Conservation (phyloP, 1,284 basidiomycete genomes). For the Tremellales sp. region DNA sequence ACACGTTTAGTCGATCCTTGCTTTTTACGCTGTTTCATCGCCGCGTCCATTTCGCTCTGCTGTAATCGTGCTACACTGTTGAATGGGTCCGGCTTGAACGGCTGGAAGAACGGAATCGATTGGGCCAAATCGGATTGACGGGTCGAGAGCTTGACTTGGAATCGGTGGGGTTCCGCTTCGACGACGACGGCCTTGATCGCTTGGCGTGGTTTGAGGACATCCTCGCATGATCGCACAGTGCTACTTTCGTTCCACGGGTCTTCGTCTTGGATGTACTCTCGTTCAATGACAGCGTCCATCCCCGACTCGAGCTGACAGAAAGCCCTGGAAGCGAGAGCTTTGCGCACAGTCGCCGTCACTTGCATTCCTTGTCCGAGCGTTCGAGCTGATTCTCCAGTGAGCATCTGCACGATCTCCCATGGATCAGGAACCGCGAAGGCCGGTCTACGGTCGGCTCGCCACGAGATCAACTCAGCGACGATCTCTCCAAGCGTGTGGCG, state of each 20-base stretch:
- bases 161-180: constrained; percentile 60
- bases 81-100: constrained; percentile 37
- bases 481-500: constrained; percentile 84
- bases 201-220: constrained; percentile 66
- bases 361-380: constrained; percentile 77
- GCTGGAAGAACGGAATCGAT: constrained; percentile 33
- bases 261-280: constrained; percentile 59
- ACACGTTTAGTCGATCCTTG: constrained; percentile 73
- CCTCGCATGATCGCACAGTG: constrained; percentile 49
- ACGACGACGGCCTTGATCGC: constrained; percentile 78
- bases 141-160: constrained; percentile 73
- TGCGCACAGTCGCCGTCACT: constrained; percentile 67
- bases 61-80: constrained; percentile 51
- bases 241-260: constrained; percentile 24
- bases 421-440: constrained; percentile 64
- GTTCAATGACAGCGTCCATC: constrained; percentile 75
- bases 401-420: constrained; percentile 89
- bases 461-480: constrained; percentile 78
- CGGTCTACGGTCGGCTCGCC: constrained; percentile 74
- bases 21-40: constrained; percentile 76
- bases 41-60: constrained; percentile 68
- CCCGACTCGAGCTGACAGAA: constrained; percentile 72
- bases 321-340: constrained; percentile 27
- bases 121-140: constrained; percentile 63
- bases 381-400: constrained; percentile 82